Conservation (phyloP, 2,329 filamentous ascomycete species). For the Hymenoscyphus fraxineus region DNA sequence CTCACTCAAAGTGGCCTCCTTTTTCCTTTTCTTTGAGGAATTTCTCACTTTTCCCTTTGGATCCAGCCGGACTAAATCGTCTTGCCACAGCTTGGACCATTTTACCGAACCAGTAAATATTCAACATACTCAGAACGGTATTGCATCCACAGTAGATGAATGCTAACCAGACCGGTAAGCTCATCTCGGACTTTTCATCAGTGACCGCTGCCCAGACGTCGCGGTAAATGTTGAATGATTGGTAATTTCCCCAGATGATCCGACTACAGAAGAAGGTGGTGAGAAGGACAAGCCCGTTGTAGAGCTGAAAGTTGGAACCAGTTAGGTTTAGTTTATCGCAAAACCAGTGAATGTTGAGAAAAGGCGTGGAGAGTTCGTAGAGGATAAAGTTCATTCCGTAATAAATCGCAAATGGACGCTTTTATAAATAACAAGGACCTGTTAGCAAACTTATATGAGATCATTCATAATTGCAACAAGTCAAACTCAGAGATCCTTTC, state of each 20-base stretch:
- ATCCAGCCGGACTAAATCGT: background rate
- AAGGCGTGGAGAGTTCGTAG: conserved; percentile 77
- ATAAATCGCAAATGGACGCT: conserved; percentile 78
- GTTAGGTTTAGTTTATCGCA: background rate
- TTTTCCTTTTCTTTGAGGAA: background rate
- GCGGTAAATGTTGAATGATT: background rate
- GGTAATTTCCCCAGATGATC: background rate
- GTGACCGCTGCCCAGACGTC: background rate
- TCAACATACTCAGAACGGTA: background rate
- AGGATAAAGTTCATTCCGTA: conserved; percentile 75
- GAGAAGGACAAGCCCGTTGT: background rate
- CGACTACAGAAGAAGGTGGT: background rate
- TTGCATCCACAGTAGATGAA: background rate
- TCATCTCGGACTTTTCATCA: background rate
- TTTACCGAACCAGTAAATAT: background rate
- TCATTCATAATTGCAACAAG: too few relatives aligned
- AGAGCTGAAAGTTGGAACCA: background rate
- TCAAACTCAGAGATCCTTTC: too few relatives aligned
- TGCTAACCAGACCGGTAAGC: background rate
- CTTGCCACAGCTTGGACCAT: background rate
- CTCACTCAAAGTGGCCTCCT: background rate
- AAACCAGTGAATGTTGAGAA: conserved; percentile 66
- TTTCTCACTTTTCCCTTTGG: background rate
- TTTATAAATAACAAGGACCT: conserved; percentile 1
- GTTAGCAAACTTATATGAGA: background rate